phyloP scores from a whole-genome alignment of 192 early-diverging fungal genomes.

The Coemansia sp. region DNA sequence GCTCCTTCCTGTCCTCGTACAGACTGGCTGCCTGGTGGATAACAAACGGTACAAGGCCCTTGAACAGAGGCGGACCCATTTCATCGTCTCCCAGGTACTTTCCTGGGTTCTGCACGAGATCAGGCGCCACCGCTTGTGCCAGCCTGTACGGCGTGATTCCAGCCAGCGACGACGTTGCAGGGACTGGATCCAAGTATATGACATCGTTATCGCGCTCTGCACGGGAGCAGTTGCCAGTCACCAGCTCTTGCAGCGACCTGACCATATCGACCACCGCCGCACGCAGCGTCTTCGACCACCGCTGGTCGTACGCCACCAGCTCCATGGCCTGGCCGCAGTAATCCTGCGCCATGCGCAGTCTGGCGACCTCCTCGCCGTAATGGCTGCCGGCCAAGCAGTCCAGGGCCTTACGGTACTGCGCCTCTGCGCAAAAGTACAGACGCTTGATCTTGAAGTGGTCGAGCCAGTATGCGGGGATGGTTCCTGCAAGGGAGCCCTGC shows the following conservation, averaged over 20 bases:
- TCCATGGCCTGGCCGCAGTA: conserved; percentile 35
- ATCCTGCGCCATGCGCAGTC: conserved; percentile 56
- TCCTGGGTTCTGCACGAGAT: conserved; percentile 65
- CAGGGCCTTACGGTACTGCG: conserved; percentile 74
- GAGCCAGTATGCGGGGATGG: conserved; percentile 65
- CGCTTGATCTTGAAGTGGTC: conserved; percentile 73
- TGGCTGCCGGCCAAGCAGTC: conserved; percentile 71
- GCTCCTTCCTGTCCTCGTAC: conserved; percentile 82
- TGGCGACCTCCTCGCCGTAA: conserved; percentile 85
- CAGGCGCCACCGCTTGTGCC: conserved; percentile 64
- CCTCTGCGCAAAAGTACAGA: conserved; percentile 71
- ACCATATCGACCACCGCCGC: conserved; percentile 32
- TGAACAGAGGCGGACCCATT: conserved; percentile 75
- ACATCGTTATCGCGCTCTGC: conserved; percentile 92
- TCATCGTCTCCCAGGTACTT: conserved; percentile 67
- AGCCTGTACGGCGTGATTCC: conserved; percentile 69
- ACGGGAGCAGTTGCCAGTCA: conserved; percentile 54
- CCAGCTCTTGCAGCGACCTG: conserved; percentile 49
- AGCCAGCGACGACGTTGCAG: conserved; percentile 58
- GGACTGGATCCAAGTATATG: conserved; percentile 82
- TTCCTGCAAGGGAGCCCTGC: conserved; percentile 54
- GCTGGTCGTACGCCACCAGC: conserved; percentile 35
- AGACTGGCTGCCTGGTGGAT: conserved; percentile 88
- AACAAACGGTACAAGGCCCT: conserved; percentile 83
- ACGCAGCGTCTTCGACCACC: conserved; percentile 41